phyloP scores from a whole-genome alignment of 768 basidiomycete genomes.

The Aureoboletus auriporus region DNA sequence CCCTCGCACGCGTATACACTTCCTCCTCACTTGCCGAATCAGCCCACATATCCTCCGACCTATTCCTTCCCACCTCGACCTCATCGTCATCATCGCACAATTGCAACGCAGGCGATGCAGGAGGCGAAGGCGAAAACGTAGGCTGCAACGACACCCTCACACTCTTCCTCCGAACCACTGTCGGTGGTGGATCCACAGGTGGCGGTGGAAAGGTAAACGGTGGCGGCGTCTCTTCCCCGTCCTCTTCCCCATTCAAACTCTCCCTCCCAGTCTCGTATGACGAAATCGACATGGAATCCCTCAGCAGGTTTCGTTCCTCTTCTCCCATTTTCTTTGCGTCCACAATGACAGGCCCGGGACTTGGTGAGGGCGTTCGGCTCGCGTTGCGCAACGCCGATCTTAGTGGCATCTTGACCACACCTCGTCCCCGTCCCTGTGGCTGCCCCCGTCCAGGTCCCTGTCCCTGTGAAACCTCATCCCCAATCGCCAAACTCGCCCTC shows the following conservation, averaged over 20 bases:
- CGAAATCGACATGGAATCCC: constrained; percentile 36
- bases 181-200: constrained; percentile 8
- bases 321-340: not conserved
- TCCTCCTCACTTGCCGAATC: constrained; percentile 77
- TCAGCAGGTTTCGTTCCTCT: not conserved
- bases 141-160: constrained; percentile 76
- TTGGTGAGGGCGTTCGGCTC: constrained; percentile 49
- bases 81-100: constrained; percentile 40
- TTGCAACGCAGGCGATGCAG: constrained; percentile 37
- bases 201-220: constrained; percentile 12
- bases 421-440: not conserved
- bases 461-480: not conserved
- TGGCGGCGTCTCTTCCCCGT: not conserved
- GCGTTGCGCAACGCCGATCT: constrained; percentile 59
- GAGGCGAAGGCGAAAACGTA: constrained; percentile 70
- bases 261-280: constrained; percentile 69
- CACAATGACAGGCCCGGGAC: constrained; percentile 7
- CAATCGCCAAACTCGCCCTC: not conserved
- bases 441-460: not conserved
- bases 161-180: constrained; percentile 50
- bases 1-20: constrained; percentile 57
- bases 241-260: constrained; percentile 33
- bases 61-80: constrained; percentile 1
- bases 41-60: constrained; percentile 50
- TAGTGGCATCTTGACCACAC: constrained; percentile 44